phyloP scores from a whole-genome alignment of 371 early-diverging fungal species.

The Syncephalis fuscata region DNA sequence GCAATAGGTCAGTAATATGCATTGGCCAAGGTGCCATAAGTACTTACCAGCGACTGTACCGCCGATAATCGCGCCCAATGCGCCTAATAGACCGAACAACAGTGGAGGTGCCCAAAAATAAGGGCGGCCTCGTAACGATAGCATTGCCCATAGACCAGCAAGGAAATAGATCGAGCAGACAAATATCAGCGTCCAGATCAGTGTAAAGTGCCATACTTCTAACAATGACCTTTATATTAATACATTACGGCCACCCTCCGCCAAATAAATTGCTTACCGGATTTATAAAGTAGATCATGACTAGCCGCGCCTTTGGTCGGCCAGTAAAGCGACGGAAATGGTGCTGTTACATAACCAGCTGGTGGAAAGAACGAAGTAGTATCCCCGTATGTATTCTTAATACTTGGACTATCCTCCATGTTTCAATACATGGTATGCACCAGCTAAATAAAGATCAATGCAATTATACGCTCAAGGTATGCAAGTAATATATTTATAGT shows the following conservation, averaged over 20 bases:
- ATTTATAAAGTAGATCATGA: conserved; percentile 10
- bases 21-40: too few species aligned
- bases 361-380: conserved; percentile 19
- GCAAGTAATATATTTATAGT: too few species aligned
- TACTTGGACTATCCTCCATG: too few species aligned
- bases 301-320: conserved; percentile 25
- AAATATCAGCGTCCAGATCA: conserved; percentile 25
- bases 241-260: not conserved
- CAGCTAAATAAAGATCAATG: too few species aligned
- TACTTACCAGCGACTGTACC: conserved; percentile 37
- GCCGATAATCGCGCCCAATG: conserved; percentile 30
- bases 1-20: not conserved
- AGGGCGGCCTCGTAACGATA: not conserved
- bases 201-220: conserved; percentile 28
- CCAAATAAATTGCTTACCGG: conserved; percentile 4
- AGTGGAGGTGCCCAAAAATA: conserved; percentile 25
- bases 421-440: too few species aligned
- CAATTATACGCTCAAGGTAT: too few species aligned
- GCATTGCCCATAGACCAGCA: conserved; percentile 13
- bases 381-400: too few species aligned
- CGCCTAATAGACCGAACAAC: conserved; percentile 28
- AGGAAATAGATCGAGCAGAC: conserved; percentile 20
- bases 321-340: conserved; percentile 47
- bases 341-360: conserved; percentile 31
- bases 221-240: not conserved